phyloP scores from a whole-genome alignment of 2,329 filamentous ascomycete species.

The Mollisiaceae sp. region DNA sequence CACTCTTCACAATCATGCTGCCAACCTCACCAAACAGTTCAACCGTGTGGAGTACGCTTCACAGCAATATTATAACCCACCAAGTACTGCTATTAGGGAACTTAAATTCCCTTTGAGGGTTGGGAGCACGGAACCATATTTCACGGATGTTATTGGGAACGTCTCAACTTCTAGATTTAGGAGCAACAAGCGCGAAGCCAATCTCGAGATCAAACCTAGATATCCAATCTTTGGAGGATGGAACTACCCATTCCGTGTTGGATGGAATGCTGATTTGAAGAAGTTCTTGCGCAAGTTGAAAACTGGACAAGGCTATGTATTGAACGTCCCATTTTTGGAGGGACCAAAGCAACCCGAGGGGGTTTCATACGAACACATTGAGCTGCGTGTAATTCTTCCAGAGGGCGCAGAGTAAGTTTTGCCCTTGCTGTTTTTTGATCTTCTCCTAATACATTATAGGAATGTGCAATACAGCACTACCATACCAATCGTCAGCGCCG shows the following conservation, averaged over 20 bases:
- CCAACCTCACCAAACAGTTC: constrained; percentile 75
- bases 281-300: constrained; percentile 72
- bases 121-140: constrained; percentile 88
- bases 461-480: constrained; percentile 79
- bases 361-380: constrained; percentile 81
- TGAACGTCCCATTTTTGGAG: constrained; percentile 92
- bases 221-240: constrained; percentile 97
- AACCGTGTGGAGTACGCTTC: constrained; percentile 78
- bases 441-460: constrained; percentile 53
- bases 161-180: constrained; percentile 93
- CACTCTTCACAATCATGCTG: constrained; percentile 84
- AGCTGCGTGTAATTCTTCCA: constrained; percentile 83
- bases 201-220: constrained; percentile 87
- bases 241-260: constrained; percentile 97
- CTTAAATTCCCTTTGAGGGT: constrained; percentile 79
- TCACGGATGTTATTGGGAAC: constrained; percentile 94
- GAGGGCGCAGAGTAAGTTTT: constrained; percentile 83
- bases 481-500: constrained; percentile 69
- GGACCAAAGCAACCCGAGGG: constrained; percentile 87
- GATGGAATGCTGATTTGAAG: constrained; percentile 89
- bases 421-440: constrained; percentile 54
- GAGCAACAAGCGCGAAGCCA: constrained; percentile 75
- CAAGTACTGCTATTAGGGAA: constrained; percentile 78
- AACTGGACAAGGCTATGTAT: constrained; percentile 72
- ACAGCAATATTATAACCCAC: constrained; percentile 75